phyloP scores from a whole-genome alignment of 345 rosid genomes.

The Erucastrum elatum region DNA sequence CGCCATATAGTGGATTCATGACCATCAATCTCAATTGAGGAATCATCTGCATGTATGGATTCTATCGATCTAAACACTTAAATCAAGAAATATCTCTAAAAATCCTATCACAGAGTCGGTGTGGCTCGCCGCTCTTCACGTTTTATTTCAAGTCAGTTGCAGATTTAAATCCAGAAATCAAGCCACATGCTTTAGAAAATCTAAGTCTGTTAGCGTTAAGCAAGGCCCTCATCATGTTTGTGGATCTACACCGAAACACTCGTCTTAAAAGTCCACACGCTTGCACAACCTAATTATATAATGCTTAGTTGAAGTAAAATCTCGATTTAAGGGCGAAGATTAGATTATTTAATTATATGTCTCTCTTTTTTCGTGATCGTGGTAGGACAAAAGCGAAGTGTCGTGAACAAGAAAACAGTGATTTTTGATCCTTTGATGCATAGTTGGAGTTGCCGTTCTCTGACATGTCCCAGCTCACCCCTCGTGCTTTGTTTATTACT shows the following conservation, averaged over 20 bases:
- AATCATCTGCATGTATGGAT: not conserved
- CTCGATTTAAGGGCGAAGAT: slow-evolving; percentile 8
- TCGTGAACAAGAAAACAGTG: slow-evolving; percentile 35
- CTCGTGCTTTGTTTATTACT: slow-evolving; percentile 34
- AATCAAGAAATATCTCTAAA: slow-evolving; percentile 25
- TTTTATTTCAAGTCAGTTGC: slow-evolving; percentile 23
- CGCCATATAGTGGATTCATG: not conserved
- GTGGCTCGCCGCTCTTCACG: slow-evolving; percentile 6
- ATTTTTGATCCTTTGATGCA: slow-evolving; percentile 32
- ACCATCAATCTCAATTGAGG: slow-evolving; percentile 6
- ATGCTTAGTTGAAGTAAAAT: slow-evolving; percentile 13
- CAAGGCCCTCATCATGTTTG: slow-evolving; percentile 28
- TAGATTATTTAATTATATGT: slow-evolving; percentile 6
- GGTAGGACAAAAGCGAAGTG: slow-evolving; percentile 28
- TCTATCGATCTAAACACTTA: slow-evolving; percentile 16
- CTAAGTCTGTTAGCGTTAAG: slow-evolving; percentile 28
- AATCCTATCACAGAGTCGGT: slow-evolving; percentile 20
- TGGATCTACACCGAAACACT: slow-evolving; percentile 38
- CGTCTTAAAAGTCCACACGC: slow-evolving; percentile 41
- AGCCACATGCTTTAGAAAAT: slow-evolving; percentile 34
- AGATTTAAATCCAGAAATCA: slow-evolving; percentile 21
- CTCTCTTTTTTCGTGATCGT: slow-evolving; percentile 14
- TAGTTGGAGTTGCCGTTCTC: slow-evolving; percentile 29
- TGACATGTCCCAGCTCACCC: slow-evolving; percentile 43
- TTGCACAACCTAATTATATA: slow-evolving; percentile 33